Base-by-base conservation (phyloP, 2,329 filamentous ascomycete genomes). In the Microdochium trichocladiopsis region DNA sequence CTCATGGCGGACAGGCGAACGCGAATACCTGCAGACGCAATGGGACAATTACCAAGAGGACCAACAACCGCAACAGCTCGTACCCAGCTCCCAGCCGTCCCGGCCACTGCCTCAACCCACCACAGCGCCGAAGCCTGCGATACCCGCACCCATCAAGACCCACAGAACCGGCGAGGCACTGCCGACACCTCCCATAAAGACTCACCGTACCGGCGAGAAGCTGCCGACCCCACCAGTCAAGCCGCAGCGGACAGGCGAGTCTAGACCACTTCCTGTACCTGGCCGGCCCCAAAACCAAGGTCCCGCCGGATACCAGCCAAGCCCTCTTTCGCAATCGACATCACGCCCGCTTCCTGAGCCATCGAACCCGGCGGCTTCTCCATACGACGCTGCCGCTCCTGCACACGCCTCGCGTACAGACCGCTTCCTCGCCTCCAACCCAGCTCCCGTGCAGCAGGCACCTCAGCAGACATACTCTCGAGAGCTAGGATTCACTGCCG, bases 1-100 rank as follows among this genome's bases (percentile, higher is more conserved):
- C 66, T 77, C 87, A 56, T 88, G 83, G 82, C 68, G 80, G 56
- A 69, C 71, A 51, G 80, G 85, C 57, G 85, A 89, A 66, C 79
- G 80, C 47, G 83, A 87, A 47, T 78, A 82, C 47, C 71, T 88
- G 16, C 78, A 78, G 24, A 79, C 80, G 47, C 75, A 82, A 45
- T 72, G 72, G 72, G 69, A 69, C 24, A 67, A 72, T 36, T 69
- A 75, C 25, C 72, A 72, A 53, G 67, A 69, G 41, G 64, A 68
- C 47, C 57, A 59, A 31, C 51, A 60, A 22, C 62, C 63, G 22
- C 59, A 61, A 25, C 62, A 23, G 60, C 57, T 16, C 65, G 61
- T 21, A 62, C 60, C 2, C 60, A 66, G 12, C 57, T 57, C 55
- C 45, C 57, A 61, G 21, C 65, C 69, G 1, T 61, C 70, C 2